Conservation (phyloP, 169 alveolate genomes). For the Condylostoma magnum region DNA sequence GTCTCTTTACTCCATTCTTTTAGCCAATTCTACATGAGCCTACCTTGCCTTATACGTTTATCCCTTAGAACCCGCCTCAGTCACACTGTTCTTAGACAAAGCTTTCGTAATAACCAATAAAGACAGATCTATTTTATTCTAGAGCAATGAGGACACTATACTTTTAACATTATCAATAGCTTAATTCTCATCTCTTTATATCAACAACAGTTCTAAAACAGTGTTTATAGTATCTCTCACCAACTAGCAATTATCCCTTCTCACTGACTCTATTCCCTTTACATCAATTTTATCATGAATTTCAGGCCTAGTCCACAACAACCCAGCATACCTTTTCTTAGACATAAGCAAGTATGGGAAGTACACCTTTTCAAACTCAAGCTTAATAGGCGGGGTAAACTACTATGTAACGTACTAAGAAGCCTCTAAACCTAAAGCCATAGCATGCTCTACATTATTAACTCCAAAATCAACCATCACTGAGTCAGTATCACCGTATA, state of each 20-base stretch:
- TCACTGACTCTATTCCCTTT: slow-evolving; percentile 96
- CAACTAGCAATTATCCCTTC: slow-evolving; percentile 97
- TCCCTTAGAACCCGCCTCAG: slow-evolving; percentile 53
- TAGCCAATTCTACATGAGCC: slow-evolving; percentile 99
- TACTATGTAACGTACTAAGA: slow-evolving; percentile 88
- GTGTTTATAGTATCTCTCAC: slow-evolving; percentile 94
- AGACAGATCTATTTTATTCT: slow-evolving; percentile 96
- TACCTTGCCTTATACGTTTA: slow-evolving; percentile 93
- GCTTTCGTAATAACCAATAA: slow-evolving; percentile 97
- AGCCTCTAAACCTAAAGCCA: slow-evolving; percentile 92
- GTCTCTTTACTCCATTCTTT: slow-evolving; percentile 94
- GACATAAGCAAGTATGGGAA: slow-evolving; percentile 95
- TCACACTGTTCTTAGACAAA: slow-evolving; percentile 78
- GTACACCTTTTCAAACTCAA: slow-evolving; percentile 97
- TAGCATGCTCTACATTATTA: slow-evolving; percentile 87
- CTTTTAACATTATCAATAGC: slow-evolving; percentile 91
- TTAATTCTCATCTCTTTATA: slow-evolving; percentile 88
- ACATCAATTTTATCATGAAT: slow-evolving; percentile 96
- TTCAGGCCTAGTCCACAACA: slow-evolving; percentile 91
- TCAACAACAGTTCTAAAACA: slow-evolving; percentile 87
- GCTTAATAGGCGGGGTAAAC: slow-evolving; percentile 92
- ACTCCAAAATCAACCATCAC: slow-evolving; percentile 98
- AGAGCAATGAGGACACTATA: slow-evolving; percentile 86
- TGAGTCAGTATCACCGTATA: slow-evolving; percentile 99
- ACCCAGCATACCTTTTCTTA: slow-evolving; percentile 98